These are phyloP conservation scores for Polytrichum formosum DNA, from an alignment of 225 moss, liverwort and hornwort genomes.

Conservation along the genomic window DNA sequence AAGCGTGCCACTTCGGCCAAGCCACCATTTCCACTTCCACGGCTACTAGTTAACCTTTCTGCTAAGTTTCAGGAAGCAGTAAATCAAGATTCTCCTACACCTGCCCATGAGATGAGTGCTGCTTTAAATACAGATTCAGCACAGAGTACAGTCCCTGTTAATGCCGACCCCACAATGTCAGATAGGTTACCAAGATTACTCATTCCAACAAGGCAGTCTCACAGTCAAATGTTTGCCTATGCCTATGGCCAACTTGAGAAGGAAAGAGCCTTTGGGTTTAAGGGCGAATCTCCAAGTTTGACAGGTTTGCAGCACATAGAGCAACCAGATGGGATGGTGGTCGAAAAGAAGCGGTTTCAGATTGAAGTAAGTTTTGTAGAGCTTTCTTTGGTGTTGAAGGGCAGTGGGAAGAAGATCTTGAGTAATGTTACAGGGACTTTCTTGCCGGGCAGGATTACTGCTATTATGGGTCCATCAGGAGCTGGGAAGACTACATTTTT, in stretches of 20 bases:
- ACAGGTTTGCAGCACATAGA: constrained; percentile 23
- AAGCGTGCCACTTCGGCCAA: constrained; percentile 9
- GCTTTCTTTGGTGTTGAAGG: constrained; percentile 73
- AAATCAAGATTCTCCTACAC: constrained; percentile 7
- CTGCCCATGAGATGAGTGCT: neutral
- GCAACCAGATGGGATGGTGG: constrained; percentile 22
- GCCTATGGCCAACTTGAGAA: constrained; percentile 92
- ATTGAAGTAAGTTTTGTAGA: constrained; percentile 76
- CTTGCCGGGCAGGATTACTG: constrained; percentile 73
- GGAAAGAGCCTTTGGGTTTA: constrained; percentile 53
- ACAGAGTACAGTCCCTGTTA: neutral
- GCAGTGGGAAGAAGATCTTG: constrained; percentile 63
- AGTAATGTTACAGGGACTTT: constrained; percentile 80
- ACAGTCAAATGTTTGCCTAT: constrained; percentile 82
- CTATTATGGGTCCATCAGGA: constrained; percentile 93
- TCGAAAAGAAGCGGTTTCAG: constrained; percentile 36
- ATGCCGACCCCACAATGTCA: constrained; percentile 8
- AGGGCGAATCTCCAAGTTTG: constrained; percentile 4
- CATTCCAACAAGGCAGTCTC: constrained; percentile 52
- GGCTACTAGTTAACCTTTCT: constrained; percentile 11
- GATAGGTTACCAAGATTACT: constrained; percentile 22
- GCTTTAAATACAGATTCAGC: neutral
- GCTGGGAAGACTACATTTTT: constrained; percentile 93
- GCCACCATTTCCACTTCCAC: constrained; percentile 11
- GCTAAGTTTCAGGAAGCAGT: constrained; percentile 18